Conservation (phyloP, 805 yeast species). For the Cyberlindnera mississippiensis region DNA sequence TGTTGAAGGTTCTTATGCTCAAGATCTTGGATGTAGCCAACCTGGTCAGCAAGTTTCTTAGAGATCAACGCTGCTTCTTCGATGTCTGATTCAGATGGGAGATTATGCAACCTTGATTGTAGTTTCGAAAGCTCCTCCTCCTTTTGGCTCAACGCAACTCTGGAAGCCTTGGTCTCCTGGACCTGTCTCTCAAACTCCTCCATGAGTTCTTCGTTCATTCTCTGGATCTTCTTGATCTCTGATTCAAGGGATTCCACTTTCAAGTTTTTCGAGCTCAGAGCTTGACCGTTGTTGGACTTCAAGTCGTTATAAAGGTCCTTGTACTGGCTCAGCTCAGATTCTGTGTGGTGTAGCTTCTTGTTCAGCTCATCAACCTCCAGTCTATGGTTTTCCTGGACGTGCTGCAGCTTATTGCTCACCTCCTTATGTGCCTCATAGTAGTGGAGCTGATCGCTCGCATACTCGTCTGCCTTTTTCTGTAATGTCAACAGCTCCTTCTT, state of each 20-base stretch:
- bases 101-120: slow-evolving; percentile 6
- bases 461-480: slow-evolving; percentile 16
- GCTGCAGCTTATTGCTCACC: slow-evolving; percentile 23
- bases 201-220: slow-evolving; percentile 7
- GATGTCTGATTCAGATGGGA: slow-evolving; percentile 36
- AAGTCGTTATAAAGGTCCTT: slow-evolving; percentile 10
- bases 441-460: slow-evolving; percentile 32
- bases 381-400: slow-evolving; percentile 25
- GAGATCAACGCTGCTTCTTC: slow-evolving; percentile 8
- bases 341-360: slow-evolving; percentile 16
- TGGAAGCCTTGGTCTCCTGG: slow-evolving; percentile 1
- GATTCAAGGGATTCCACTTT: slow-evolving; percentile 1
- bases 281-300: background rate
- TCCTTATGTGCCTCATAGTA: slow-evolving; percentile 34
- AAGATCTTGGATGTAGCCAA: slow-evolving; percentile 40
- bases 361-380: slow-evolving; percentile 25
- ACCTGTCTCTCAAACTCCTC: slow-evolving; percentile 7
- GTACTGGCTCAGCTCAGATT: slow-evolving; percentile 16
- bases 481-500: slow-evolving; percentile 23
- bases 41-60: slow-evolving; percentile 37
- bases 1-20: slow-evolving; percentile 53
- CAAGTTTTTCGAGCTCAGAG: background rate
- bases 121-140: slow-evolving; percentile 6
- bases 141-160: background rate
- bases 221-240: slow-evolving; percentile 5